These are phyloP conservation scores for Pseudocercospora vitis DNA, from an alignment of 2,329 filamentous ascomycete species.

Conservation along the genomic window DNA sequence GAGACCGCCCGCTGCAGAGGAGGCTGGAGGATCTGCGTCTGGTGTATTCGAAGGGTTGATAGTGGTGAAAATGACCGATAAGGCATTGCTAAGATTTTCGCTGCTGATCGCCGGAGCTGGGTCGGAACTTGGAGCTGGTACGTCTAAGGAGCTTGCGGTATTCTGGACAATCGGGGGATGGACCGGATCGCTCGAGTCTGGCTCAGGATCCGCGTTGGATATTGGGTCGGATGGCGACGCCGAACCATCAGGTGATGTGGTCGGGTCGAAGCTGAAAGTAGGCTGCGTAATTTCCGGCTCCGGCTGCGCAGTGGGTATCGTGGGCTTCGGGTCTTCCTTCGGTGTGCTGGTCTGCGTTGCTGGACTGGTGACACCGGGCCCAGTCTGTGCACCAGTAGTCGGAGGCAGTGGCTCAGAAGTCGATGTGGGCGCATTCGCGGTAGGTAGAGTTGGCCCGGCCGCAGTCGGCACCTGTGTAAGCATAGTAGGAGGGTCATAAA, in stretches of 20 bases:
- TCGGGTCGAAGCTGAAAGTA: not conserved
- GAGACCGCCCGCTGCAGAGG: not conserved
- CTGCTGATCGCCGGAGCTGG: not conserved
- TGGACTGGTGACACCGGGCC: not conserved
- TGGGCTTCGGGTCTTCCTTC: not conserved
- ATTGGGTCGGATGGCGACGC: no score
- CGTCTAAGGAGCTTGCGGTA: not conserved
- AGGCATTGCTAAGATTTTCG: not conserved
- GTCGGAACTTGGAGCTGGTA: not conserved
- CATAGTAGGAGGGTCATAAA: conserved; percentile 2
- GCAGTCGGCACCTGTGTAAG: not conserved
- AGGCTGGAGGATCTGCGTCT: not conserved
- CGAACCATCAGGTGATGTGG: not conserved
- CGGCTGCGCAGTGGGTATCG: not conserved
- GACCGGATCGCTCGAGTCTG: not conserved
- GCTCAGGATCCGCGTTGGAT: not conserved
- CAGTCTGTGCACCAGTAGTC: not conserved
- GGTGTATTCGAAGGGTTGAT: not conserved
- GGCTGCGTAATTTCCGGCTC: not conserved
- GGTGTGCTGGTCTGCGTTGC: not conserved
- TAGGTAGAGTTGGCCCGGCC: not conserved
- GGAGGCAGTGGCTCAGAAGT: not conserved
- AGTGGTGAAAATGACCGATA: not conserved
- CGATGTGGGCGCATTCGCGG: not conserved
- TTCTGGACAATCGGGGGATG: not conserved